Evolutionary conservation across 148 eudicot species (phyloP), one percentile per base, ranked within the genome.

Genomic region (Rhododendron ovatum): DNA sequence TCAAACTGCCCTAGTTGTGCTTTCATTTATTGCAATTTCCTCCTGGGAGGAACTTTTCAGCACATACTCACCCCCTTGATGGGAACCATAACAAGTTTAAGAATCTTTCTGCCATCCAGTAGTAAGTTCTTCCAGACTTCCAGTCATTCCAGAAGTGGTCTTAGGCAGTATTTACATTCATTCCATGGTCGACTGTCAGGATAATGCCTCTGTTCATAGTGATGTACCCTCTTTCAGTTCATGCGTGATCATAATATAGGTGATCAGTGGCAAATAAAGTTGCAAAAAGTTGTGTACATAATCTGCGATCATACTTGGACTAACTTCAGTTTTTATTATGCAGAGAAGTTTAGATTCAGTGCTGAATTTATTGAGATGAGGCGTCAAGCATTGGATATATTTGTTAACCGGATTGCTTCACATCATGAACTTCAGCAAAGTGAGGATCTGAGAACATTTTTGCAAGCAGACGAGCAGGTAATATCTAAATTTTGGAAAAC

Each of bases 291-390:
- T 12, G 48, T 11, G 17, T 14, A 35, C 39, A 81, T 65, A 81
- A 30, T 57, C 67, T 18, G 30, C 41, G 15, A 37, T 84, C 59
- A 78, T 65, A 43, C 48, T 69, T 24, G 51, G 61, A 85, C 26
- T 89, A 48, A 83, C 55, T 43, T 73, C 15, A 45, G 86, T 87
- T n/a, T 87, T 82, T 51, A 59, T 85, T 11, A 53, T 83, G 89
- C 94, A 98, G 99, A 98, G 91, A 98, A 97, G 87, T 98, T 98
- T 80, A 94, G 98, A 78, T 98, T 98, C 86, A 95, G 93, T 95
- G 98, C 98, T 35, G 99, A 95, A 89, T 98, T 98, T 86, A 98
- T 98, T 90, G 98, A 98, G 88, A 95, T 93, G 98, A 94, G 99
- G 89, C 95, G 98, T 80, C 96, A 94, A 88, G 96, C 95, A 45